These are phyloP conservation scores for Melaleuca quinquenervia DNA, from an alignment of 345 rosid species.

Conservation along the genomic window DNA sequence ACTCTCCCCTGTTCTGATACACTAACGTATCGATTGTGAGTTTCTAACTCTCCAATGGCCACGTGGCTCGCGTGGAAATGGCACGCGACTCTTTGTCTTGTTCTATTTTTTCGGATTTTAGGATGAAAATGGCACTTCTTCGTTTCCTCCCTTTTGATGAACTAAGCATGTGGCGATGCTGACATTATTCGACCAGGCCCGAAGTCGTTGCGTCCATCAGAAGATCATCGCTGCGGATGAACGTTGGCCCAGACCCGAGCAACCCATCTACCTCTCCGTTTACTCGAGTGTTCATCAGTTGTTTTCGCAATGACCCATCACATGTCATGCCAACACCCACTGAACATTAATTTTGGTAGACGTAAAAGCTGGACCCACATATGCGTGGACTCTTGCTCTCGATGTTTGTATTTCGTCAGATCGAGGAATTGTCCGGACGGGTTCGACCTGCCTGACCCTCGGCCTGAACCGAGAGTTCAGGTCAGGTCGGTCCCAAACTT, in stretches of 20 bases:
- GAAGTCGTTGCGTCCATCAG: too few relatives aligned
- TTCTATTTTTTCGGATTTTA: too few relatives aligned
- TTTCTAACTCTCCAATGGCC: background rate
- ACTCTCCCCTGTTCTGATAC: too few relatives aligned
- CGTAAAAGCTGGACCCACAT: background rate
- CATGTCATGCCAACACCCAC: background rate
- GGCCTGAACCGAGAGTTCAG: background rate
- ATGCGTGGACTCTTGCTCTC: background rate
- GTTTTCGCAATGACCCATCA: background rate
- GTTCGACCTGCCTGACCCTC: background rate
- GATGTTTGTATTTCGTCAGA: background rate
- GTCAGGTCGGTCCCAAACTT: background rate
- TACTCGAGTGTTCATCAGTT: background rate
- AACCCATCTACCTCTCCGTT: background rate
- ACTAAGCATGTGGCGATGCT: too few relatives aligned
- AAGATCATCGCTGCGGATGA: too few relatives aligned
- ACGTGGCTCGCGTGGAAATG: background rate
- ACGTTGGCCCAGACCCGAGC: background rate
- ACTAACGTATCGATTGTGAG: too few relatives aligned
- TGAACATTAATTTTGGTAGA: background rate
- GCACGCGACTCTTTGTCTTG: too few relatives aligned
- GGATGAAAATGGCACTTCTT: too few relatives aligned
- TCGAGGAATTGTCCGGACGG: background rate
- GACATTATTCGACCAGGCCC: too few relatives aligned
- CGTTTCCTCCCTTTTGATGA: too few relatives aligned